Evolutionary conservation across 495 filamentous ascomycete genomes (phyloP).

Genomic region (Neurospora terricola): DNA sequence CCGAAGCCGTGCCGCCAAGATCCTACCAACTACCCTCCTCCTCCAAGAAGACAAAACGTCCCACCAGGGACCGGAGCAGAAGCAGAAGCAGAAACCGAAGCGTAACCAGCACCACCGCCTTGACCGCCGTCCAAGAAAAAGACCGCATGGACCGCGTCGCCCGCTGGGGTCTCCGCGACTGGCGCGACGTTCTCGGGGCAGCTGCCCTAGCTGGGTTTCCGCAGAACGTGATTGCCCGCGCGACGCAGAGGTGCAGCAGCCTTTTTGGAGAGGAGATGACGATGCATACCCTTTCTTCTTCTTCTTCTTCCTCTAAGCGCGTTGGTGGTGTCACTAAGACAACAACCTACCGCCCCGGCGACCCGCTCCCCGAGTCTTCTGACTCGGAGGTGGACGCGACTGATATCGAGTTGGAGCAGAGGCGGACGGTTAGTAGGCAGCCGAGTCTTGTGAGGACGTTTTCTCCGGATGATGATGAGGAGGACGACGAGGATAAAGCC

Average conservation of each 20-base stretch:
- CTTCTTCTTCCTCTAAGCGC: conserved; percentile 17
- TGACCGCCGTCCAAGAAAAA: not conserved
- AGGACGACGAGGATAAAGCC: not conserved
- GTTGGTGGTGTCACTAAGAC: not conserved
- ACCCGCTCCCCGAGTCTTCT: conserved; percentile 17
- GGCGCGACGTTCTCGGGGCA: conserved; percentile 69
- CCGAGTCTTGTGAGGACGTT: conserved; percentile 3
- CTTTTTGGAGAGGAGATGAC: conserved; percentile 59
- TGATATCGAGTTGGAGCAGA: conserved; percentile 1
- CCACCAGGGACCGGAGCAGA: not conserved
- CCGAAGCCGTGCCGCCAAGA: not conserved
- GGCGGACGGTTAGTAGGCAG: conserved; percentile 12
- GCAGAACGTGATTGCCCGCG: conserved; percentile 47
- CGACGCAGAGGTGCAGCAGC: conserved; percentile 57
- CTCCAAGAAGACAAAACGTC: not conserved
- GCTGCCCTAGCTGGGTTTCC: conserved; percentile 63
- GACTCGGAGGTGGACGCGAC: conserved; percentile 23
- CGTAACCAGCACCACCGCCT: not conserved
- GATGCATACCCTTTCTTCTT: conserved; percentile 40
- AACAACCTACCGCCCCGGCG: conserved; percentile 27
- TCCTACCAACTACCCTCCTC: not conserved
- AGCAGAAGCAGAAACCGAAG: not conserved
- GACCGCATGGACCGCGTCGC: conserved; percentile 5
- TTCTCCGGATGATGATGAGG: not conserved
- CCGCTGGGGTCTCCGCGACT: conserved; percentile 51